Percentiles rank a stretch among this genome's conserved stretches.
Evolutionary conservation across 257 asterid genomes (phyloP).

Genomic region (Striga asiatica): DNA sequence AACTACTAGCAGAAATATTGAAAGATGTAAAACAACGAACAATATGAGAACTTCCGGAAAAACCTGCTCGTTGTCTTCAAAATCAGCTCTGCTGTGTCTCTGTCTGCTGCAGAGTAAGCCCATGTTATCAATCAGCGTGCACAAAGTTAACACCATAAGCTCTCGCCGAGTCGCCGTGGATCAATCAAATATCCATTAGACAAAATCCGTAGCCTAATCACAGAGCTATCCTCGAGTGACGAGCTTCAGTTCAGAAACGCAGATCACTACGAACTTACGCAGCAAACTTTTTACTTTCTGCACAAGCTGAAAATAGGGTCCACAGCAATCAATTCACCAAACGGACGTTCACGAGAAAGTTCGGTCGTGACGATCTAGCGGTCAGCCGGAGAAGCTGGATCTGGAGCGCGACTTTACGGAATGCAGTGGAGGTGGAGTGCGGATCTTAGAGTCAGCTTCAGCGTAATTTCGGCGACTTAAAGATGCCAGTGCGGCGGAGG

Average conservation of each 20-base stretch:
- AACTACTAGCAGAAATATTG: not conserved
- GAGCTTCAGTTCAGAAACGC: not conserved
- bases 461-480: not conserved
- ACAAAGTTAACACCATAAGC: not conserved
- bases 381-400: conserved; percentile 12
- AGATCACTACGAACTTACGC: not conserved
- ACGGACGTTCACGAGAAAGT: not conserved
- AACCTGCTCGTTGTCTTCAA: conserved; percentile 89
- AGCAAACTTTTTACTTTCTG: not conserved
- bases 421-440: no score
- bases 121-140: not conserved
- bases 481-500: conserved; percentile 2
- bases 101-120: conserved; percentile 84
- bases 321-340: not conserved
- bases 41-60: conserved; percentile 1
- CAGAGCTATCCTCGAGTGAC: conserved; percentile 2
- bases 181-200: not conserved
- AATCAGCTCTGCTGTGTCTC: conserved; percentile 51
- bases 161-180: not conserved
- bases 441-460: no score
- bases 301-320: not conserved
- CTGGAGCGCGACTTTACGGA: not conserved
- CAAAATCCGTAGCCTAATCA: conserved; percentile 18
- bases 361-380: not conserved
- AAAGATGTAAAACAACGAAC: not conserved